phyloP scores from a whole-genome alignment of 768 basidiomycete genomes.

The Xerocomus spinulosus region DNA sequence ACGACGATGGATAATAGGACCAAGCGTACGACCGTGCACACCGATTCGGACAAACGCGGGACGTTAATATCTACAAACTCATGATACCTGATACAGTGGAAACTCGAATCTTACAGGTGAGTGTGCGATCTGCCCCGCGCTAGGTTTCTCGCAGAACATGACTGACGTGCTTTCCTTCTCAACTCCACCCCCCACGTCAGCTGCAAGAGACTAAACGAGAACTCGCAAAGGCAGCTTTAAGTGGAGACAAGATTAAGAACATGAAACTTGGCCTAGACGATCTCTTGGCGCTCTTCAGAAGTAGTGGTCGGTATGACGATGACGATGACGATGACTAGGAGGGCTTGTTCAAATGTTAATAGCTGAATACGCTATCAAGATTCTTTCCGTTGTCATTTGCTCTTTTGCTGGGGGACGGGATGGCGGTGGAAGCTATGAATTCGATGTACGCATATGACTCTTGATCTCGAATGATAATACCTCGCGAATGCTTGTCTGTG shows the following conservation, averaged over 20 bases:
- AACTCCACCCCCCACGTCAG: conserved; percentile 28
- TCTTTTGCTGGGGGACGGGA: no score
- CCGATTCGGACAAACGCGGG: conserved; percentile 81
- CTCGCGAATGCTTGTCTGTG: no score
- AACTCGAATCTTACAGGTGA: conserved; percentile 72
- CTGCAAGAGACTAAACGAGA: conserved; percentile 92
- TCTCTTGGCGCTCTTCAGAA: conserved; percentile 72
- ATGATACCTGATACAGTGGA: conserved; percentile 86
- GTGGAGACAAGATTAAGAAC: conserved; percentile 84
- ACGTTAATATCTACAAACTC: conserved; percentile 87
- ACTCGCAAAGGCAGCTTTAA: conserved; percentile 76
- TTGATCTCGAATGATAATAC: no score
- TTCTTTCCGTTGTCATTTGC: no score
- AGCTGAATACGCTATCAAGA: no score
- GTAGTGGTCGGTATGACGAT: conserved; percentile 54
- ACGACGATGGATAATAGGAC: conserved; percentile 44
- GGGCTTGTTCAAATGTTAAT: no score
- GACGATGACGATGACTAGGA: conserved; percentile 36
- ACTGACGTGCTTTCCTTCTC: conserved; percentile 1
- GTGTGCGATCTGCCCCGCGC: conserved; percentile 11
- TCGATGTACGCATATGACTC: no score
- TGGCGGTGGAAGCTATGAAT: no score
- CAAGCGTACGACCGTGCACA: conserved; percentile 94
- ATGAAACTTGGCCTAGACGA: conserved; percentile 83
- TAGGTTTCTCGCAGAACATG: no score